Evolutionary conservation across 768 basidiomycete genomes (phyloP), one percentile per base, ranked within the genome.

Genomic region (Lyophyllum semitale): DNA sequence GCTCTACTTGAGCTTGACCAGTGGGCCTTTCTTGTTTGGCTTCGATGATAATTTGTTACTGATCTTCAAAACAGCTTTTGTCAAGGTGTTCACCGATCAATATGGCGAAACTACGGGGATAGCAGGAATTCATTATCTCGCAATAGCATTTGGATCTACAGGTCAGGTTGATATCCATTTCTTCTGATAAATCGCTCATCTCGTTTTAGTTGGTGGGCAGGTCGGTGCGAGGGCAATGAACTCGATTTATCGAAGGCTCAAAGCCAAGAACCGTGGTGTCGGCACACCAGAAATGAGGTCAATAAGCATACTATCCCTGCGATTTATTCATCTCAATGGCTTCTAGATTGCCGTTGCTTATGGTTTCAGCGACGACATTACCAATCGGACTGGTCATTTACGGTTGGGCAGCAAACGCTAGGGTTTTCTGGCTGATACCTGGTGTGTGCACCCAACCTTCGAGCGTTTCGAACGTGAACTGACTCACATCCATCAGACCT

Each of bases 351-450:
- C 68, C 68, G 29, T 56, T 72, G 13, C 62, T 77, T n/a, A 80
- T 84, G 75, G 69, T 82, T 18, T 68, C 79, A 5, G 81, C 78
- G 0, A 77, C 76, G 3, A 62, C 81, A 7, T 73, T 89, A 13
- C 86, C 88, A 0, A 71, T 82, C 27, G 87, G 87, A 0, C 69
- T 88, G 27, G 67, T 88, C 38, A 78, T 89, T 27, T 75, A 82
- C 43, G 86, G 87, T 3, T 89, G 87, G 84, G 74, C 81, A 1
- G 78, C 81, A 2, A 71, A 84, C 52, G 67, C 74, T 0, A 68
- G 69, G 38, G 64, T 81, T 0, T 77, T 76, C 57, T 90, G 87
- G 88, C 76, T 89, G 51, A 76, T 75, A 4, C 77, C 83, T 11
- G 82, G 84, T 82, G 54, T 57, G 75, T 49, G 4, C 54, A 27